Evolutionary conservation across 1,284 basidiomycete species (phyloP).

Genomic region (Cerioporus squamosus): DNA sequence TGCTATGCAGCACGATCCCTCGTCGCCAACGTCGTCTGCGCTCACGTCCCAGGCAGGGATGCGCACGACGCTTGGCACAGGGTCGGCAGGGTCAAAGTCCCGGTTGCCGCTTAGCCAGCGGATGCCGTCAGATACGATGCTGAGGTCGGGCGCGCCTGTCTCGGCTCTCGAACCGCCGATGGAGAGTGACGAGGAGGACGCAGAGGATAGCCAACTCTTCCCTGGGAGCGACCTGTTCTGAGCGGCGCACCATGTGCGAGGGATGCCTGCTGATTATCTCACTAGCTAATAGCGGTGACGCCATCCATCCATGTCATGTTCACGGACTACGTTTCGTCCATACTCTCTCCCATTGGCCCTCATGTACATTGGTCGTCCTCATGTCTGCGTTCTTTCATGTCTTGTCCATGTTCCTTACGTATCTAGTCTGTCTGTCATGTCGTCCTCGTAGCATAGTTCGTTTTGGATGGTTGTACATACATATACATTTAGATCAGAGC

Average conservation of each 20-base stretch:
- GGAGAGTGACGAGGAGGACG: slow-evolving; percentile 46
- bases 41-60: slow-evolving; percentile 13
- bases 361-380: too few species aligned
- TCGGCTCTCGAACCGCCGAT: slow-evolving; percentile 18
- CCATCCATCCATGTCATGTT: neutral
- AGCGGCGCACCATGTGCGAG: slow-evolving; percentile 15
- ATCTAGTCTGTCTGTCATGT: slow-evolving; percentile 12
- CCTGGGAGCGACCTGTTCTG: slow-evolving; percentile 60
- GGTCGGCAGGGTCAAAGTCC: slow-evolving; percentile 4
- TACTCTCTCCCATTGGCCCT: too few species aligned
- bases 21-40: slow-evolving; percentile 27
- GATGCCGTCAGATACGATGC: slow-evolving; percentile 7
- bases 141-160: slow-evolving; percentile 1
- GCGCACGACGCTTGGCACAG: neutral
- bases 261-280: slow-evolving; percentile 7
- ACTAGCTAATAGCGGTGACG: slow-evolving; percentile 10
- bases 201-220: slow-evolving; percentile 51
- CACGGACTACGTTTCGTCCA: neutral
- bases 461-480: slow-evolving; percentile 21
- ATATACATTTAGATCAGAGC: slow-evolving; percentile 15
- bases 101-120: slow-evolving; percentile 29
- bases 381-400: slow-evolving; percentile 1
- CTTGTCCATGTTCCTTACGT: slow-evolving; percentile 1
- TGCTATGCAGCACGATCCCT: too few species aligned
- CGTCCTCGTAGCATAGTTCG: slow-evolving; percentile 20